Base-by-base conservation (phyloP, 1,284 basidiomycete genomes). In the Termitomyces sp. region DNA sequence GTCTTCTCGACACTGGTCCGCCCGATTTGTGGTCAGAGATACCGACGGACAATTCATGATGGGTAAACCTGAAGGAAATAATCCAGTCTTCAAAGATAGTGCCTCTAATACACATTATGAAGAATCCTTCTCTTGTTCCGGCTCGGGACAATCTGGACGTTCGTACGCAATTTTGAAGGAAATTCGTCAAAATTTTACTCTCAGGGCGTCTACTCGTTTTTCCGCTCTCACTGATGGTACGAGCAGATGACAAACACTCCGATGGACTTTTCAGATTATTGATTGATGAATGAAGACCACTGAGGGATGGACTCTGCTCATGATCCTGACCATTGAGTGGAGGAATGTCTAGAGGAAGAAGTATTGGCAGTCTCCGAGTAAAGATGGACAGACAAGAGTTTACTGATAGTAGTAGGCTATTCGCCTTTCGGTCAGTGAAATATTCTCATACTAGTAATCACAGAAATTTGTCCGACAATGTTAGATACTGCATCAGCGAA, bases 1-100 rank as follows among this genome's bases (percentile, higher is more conserved):
- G 8, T 7, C 24, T 19, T 33, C 7, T 24, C 2, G 21, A 39
- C 5, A 15, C 33, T 10, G 47, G n/a, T n/a, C n/a, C n/a, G n/a
- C n/a, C 36, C 13, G 44, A 17, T 40, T 33, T 58, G 13, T 58
- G 54, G 57, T 50, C 26, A 24, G 17, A 53, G 12, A 49, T 53
- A n/a, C 50, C 47, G 12, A 38, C 56, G 21, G n/a, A 5, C 1
- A n/a, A 34, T 45, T 38, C 48, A 3, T 12, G 10, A 26, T 52
- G 54, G 44, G 52, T 24, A 24, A 24, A 24, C 24, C 5, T 31
- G 8, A n/a, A 8, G 41, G 50, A 57, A 34, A 57, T 52, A 52
- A n/a, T 57, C 6, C 24, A 30, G 8, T 45, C 52, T 15, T 47
- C 52, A 7, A 50, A 52, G 13, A 33, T 13, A 30, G 36, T 44